Percentiles rank a stretch among this genome's conserved stretches.
Conservation (phyloP, 176 grass and related monocot species). For the Musa schizocarpa region DNA sequence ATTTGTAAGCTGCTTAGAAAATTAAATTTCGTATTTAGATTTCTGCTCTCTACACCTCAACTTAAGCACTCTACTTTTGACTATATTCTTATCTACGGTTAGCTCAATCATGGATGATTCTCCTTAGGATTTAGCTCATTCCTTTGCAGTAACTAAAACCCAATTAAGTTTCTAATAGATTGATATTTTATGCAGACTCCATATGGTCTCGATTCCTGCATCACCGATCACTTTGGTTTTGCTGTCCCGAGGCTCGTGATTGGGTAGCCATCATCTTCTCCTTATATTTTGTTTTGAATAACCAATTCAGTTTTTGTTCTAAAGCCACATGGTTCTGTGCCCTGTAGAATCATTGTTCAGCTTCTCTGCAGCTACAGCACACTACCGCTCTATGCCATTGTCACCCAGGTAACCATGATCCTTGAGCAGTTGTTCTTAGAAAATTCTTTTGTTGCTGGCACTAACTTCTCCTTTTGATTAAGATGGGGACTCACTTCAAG, state of each 20-base stretch:
- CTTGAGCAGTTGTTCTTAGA: neutral
- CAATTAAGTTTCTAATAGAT: neutral
- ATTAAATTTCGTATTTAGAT: neutral
- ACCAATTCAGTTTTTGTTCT: neutral
- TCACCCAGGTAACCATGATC: neutral
- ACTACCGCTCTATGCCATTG: slow-evolving; percentile 7
- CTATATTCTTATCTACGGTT: too few relatives aligned
- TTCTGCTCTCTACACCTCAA: neutral
- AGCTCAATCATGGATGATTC: too few relatives aligned
- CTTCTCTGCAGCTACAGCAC: slow-evolving; percentile 13
- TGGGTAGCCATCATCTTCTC: neutral
- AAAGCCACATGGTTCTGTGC: neutral
- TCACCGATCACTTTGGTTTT: neutral
- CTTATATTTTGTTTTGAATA: neutral
- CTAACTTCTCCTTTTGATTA: neutral
- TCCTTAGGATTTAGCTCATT: neutral
- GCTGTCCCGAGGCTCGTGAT: slow-evolving; percentile 5
- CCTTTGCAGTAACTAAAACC: neutral
- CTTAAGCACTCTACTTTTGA: neutral
- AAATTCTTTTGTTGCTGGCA: neutral
- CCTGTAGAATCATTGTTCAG: neutral
- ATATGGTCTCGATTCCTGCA: neutral
- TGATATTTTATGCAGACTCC: slow-evolving; percentile 1
- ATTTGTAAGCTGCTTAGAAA: neutral
- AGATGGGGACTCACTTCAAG: slow-evolving; percentile 74